Evolutionary conservation across 805 yeast genomes (phyloP).

Genomic region (Ogataea philodendri): DNA sequence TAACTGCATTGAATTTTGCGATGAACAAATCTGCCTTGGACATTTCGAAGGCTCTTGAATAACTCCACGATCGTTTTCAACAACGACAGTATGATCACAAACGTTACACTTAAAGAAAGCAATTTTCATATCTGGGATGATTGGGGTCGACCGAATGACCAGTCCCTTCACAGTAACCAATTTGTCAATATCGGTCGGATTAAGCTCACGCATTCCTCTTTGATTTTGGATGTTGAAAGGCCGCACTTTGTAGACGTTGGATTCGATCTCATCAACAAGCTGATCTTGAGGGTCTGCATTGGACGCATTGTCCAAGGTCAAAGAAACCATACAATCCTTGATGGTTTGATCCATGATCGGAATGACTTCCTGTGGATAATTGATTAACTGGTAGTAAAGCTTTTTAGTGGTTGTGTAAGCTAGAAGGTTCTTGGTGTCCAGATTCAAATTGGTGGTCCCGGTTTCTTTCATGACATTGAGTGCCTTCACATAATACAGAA

Average conservation of each 20-base stretch:
- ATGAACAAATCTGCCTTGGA: conserved; percentile 84
- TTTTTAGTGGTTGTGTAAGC: conserved; percentile 75
- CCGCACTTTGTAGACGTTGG: conserved; percentile 79
- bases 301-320: conserved; percentile 52
- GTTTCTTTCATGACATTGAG: conserved; percentile 71
- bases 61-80: conserved; percentile 91
- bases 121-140: conserved; percentile 96
- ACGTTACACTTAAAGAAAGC: conserved; percentile 95
- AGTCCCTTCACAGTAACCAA: conserved; percentile 88
- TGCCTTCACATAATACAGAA: conserved; percentile 68
- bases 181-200: conserved; percentile 93
- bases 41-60: conserved; percentile 92
- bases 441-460: conserved; percentile 77
- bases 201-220: conserved; percentile 86
- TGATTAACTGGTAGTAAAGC: conserved; percentile 79
- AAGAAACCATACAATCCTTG: conserved; percentile 81
- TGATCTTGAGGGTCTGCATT: conserved; percentile 43
- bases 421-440: conserved; percentile 78
- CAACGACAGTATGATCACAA: conserved; percentile 88
- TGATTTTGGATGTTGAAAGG: conserved; percentile 77
- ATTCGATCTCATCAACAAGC: conserved; percentile 65
- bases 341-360: conserved; percentile 97
- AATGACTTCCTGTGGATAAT: conserved; percentile 94
- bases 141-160: conserved; percentile 81
- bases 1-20: conserved; percentile 81